Conservation (phyloP, 768 basidiomycete species). For the Ramaria rubella region DNA sequence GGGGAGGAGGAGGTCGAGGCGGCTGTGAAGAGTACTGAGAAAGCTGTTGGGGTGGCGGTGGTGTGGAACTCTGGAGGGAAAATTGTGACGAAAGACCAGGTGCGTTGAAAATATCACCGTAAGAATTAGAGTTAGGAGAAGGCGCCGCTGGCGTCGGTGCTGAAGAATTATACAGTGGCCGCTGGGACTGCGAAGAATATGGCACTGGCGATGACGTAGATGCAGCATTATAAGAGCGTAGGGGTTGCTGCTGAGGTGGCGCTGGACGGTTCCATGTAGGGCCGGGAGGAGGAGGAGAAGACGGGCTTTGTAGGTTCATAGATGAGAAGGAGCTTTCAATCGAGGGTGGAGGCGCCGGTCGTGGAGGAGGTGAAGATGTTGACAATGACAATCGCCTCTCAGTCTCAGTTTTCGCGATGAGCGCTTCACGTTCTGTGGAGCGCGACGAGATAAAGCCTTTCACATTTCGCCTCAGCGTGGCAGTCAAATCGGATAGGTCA, state of each 20-base stretch:
- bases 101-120: conserved; percentile 27
- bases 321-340: conserved; percentile 49
- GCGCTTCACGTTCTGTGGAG: conserved; percentile 58
- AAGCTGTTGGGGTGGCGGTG: conserved; percentile 17
- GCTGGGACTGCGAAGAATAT: conserved; percentile 14
- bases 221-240: conserved; percentile 20
- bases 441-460: conserved; percentile 58
- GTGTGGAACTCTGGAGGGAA: conserved; percentile 13
- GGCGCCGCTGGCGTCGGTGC: conserved; percentile 20
- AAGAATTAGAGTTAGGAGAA: conserved; percentile 29
- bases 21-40: conserved; percentile 15
- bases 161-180: conserved; percentile 29
- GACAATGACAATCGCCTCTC: conserved; percentile 52
- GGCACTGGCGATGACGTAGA: conserved; percentile 20
- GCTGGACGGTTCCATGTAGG: conserved; percentile 20
- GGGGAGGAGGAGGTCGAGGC: conserved; percentile 16
- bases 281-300: conserved; percentile 25
- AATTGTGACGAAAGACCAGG: conserved; percentile 9
- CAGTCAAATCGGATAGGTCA: conserved; percentile 62
- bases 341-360: conserved; percentile 24
- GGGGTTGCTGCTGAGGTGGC: conserved; percentile 21
- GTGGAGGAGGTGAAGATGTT: conserved; percentile 17
- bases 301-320: conserved; percentile 42
- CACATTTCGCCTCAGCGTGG: conserved; percentile 50
- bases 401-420: conserved; percentile 65